Evolutionary conservation across 1,139 yeast genomes (phyloP), one percentile per base, ranked within the genome.

Genomic region (Saccharomyces hybrid): DNA sequence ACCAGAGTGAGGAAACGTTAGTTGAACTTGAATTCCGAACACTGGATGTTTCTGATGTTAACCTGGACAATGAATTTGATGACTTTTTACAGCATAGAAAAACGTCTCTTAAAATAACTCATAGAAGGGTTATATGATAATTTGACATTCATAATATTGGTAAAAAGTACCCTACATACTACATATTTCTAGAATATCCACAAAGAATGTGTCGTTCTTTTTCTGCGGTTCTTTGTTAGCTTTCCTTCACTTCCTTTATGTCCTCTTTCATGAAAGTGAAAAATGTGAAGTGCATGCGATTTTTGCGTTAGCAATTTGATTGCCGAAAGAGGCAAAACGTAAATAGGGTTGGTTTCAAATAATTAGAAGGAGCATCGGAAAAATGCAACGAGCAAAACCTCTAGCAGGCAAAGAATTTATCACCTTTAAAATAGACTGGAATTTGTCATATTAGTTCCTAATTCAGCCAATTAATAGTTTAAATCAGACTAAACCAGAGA

Each of bases 11-110:
- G 9, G 44, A 38, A 38, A 38, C 44, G 9, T 38, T 38, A 16
- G 44, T 38, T 19, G 44, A 38, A 38, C 44, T 38, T 38, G 44
- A 38, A 16, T 38, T 38, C 26, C 16, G 19, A 38, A 16, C n/a
- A 38, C 13, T 16, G 19, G 25, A 38, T n/a, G 44, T 38, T 38
- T 16, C 44, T 16, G 44, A 19, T 19, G 16, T 38, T 11, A 25
- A 11, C 19, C 44, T 38, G 7, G 44, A 38, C 19, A 53, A 53
- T 9, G 49, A 51, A 16, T 59, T 59, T 42, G 58, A 57, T 13
- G 44, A 47, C 7, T 60, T 57, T 46, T 27, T 57, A n/a, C 53
- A 50, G n/a, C 53, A 55, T 19, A 56, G 63, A 46, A 60, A 60
- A 50, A 16, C 56, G 25, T 51, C 57, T 38, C 52, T 60, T 26